phyloP scores from a whole-genome alignment of 257 asterid genomes.

The Ballota nigra region DNA sequence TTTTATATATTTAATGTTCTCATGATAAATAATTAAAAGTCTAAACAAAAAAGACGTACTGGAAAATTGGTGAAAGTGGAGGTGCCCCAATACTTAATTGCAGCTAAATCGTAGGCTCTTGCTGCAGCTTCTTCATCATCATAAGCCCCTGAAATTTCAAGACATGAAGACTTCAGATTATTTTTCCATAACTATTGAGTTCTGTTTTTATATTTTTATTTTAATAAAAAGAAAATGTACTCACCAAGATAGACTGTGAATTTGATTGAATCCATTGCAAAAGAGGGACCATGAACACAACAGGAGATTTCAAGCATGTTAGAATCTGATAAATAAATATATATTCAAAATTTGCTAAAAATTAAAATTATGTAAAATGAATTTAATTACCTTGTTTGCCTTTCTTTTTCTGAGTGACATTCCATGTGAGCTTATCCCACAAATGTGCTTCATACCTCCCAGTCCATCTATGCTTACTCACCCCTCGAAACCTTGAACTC shows the following conservation, averaged over 20 bases:
- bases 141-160: constrained; percentile 38
- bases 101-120: constrained; percentile 56
- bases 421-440: constrained; percentile 60
- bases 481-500: constrained; percentile 25
- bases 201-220: background rate
- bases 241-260: constrained; percentile 45
- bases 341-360: background rate
- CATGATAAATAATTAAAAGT: background rate
- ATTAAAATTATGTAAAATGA: background rate
- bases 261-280: constrained; percentile 9
- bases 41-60: constrained; percentile 5
- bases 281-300: constrained; percentile 2
- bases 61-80: constrained; percentile 51
- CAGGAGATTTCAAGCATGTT: background rate
- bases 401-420: constrained; percentile 47
- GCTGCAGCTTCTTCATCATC: constrained; percentile 61
- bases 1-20: too few relatives aligned
- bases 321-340: background rate
- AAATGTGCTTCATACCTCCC: constrained; percentile 52
- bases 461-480: constrained; percentile 47
- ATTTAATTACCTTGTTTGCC: constrained; percentile 44
- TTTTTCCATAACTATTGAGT: background rate
- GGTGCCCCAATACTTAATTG: constrained; percentile 53
- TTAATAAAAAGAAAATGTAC: constrained; percentile 7
- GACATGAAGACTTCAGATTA: background rate